Evolutionary conservation across 1,284 basidiomycete genomes (phyloP).

Genomic region (Pseudozyma pruni): DNA sequence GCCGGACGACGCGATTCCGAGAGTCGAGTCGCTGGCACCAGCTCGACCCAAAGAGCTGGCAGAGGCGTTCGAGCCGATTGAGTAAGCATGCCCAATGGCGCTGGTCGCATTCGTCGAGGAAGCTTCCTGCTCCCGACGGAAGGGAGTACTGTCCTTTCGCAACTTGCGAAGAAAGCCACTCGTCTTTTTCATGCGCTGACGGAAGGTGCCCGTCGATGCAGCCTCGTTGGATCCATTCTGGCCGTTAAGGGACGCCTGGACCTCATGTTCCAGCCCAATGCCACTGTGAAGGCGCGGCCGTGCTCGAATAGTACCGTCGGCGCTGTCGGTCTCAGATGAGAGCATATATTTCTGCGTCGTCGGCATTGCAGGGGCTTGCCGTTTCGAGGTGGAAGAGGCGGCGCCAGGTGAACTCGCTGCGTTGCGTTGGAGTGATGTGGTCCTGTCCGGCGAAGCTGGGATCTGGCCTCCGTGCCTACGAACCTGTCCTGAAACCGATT

Average conservation of each 20-base stretch:
- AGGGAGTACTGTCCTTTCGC: constrained; percentile 23
- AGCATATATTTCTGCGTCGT: constrained; percentile 17
- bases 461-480: constrained; percentile 4
- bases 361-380: constrained; percentile 13
- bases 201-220: constrained; percentile 34
- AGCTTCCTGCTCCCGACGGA: constrained; percentile 16
- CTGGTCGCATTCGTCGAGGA: constrained; percentile 2
- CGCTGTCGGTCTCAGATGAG: constrained; percentile 2
- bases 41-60: constrained; percentile 21
- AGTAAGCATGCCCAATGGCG: constrained; percentile 12
- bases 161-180: constrained; percentile 58
- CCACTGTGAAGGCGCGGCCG: constrained; percentile 22
- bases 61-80: constrained; percentile 29
- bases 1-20: constrained; percentile 2
- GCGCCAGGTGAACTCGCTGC: constrained; percentile 3
- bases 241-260: constrained; percentile 7
- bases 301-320: constrained; percentile 3
- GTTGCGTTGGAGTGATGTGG: constrained; percentile 33
- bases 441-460: constrained; percentile 38
- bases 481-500: constrained; percentile 1
- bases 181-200: constrained; percentile 62
- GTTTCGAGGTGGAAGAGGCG: constrained; percentile 3
- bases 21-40: background rate
- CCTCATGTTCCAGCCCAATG: constrained; percentile 46
- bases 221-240: constrained; percentile 1